Evolutionary conservation across 768 basidiomycete genomes (phyloP), one percentile per base, ranked within the genome.

Genomic region (Tephrocybe rancida): DNA sequence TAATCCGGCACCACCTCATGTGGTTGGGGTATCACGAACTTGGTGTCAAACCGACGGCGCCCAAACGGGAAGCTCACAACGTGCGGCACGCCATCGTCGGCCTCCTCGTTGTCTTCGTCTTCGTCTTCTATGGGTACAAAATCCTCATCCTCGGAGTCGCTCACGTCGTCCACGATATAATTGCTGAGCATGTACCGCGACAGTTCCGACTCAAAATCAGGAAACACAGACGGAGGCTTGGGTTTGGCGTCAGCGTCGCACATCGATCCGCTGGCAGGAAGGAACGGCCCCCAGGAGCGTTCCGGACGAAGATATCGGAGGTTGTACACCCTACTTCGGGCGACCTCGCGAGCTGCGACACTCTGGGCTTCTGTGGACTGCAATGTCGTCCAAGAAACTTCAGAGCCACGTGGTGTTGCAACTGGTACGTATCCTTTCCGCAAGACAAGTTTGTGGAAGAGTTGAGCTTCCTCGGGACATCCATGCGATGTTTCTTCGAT

Each of bases 1-100:
- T 83, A 85, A 58, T 85, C 83, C 0, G 78, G 78, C 14, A 75
- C 52, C 9, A 64, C 61, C 21, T 59, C 59, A 48, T 63, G 61
- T 22, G 65, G 65, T 3, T 50, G 48, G 0, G 63, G 62, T 50
- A 48, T 58, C 38, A 57, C 64, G 54, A 38, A 42, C 19, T 61
- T 56, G 24, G 27, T 64, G 50, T 25, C 45, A 11, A 54, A 25
- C 52, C 58, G 57, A 22, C 56, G 52, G 10, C 42, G 62, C 1
- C 35, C 51, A n/a, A 66, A 67, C 14, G 44, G 57, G 3, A 60
- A 52, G 0, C 43, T 55, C 35, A 51, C 50, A 5, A 54, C 24
- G 4, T 47, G 30, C 2, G 59, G 50, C 10, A 32, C 50, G 5
- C 52, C 52, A 37, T 37, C 35, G 14, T 37, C 35, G 5, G 54